A percentile compares a stretch with the other conserved stretches of the same genome.
phyloP scores from a whole-genome alignment of 805 yeast genomes.

The Metschnikowia henanensis region DNA sequence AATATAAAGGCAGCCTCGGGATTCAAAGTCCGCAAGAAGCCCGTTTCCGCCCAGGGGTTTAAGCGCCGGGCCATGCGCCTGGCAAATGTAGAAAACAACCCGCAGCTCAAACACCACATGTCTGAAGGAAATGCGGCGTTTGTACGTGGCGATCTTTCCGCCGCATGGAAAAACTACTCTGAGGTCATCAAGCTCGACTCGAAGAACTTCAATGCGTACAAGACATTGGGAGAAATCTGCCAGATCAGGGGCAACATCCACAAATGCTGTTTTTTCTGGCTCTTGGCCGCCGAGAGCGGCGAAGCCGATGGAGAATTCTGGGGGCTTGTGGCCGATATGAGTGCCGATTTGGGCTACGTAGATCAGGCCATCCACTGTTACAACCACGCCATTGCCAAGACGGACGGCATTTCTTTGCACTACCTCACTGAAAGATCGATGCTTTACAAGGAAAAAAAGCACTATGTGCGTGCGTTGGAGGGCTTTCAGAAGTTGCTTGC shows the following conservation, averaged over 20 bases:
- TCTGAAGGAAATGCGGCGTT: constrained; percentile 81
- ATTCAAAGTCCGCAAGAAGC: constrained; percentile 47
- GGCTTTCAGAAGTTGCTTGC: constrained; percentile 61
- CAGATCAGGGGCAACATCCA: constrained; percentile 62
- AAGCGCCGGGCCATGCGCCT: constrained; percentile 36
- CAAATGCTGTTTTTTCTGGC: constrained; percentile 80
- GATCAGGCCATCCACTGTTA: constrained; percentile 83
- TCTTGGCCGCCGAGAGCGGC: constrained; percentile 75
- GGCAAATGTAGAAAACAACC: constrained; percentile 53
- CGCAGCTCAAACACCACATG: constrained; percentile 65
- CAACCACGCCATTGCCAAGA: constrained; percentile 56
- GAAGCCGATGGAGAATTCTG: constrained; percentile 78
- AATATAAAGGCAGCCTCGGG: constrained; percentile 69
- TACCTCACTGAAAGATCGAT: constrained; percentile 64
- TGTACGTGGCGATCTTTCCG: constrained; percentile 59
- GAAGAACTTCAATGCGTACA: constrained; percentile 78
- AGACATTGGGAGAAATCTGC: constrained; percentile 84
- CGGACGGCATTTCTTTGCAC: constrained; percentile 23
- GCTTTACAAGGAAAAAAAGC: constrained; percentile 65
- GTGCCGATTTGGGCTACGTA: constrained; percentile 62
- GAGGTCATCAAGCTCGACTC: constrained; percentile 80
- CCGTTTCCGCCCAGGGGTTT: constrained; percentile 35
- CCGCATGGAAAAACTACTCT: constrained; percentile 57
- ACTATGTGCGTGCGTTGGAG: constrained; percentile 69
- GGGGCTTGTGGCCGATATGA: constrained; percentile 70